Evolutionary conservation across 2,329 filamentous ascomycete genomes (phyloP).

Genomic region (Passalora sequoiae): DNA sequence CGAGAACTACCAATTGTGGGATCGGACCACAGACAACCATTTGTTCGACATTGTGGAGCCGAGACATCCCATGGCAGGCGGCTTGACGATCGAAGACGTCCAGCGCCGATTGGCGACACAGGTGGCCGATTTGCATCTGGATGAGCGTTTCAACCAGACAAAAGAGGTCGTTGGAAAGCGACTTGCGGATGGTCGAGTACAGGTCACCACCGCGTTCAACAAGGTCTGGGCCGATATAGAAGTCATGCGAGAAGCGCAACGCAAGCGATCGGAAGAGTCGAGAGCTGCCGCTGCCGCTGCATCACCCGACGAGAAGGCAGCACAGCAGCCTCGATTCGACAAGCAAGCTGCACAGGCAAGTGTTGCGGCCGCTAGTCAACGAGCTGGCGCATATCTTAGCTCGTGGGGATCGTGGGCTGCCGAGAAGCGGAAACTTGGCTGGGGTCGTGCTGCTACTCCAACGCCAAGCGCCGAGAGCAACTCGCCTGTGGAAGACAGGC

Average conservation of each 20-base stretch:
- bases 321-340: slow-evolving; percentile 38
- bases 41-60: slow-evolving; percentile 94
- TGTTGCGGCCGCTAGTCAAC: slow-evolving; percentile 49
- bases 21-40: slow-evolving; percentile 66
- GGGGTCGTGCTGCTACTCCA: slow-evolving; percentile 2
- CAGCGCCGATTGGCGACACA: slow-evolving; percentile 85
- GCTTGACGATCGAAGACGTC: slow-evolving; percentile 88
- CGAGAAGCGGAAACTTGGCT: slow-evolving; percentile 61
- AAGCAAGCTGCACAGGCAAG: slow-evolving; percentile 52
- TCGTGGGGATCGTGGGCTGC: slow-evolving; percentile 63
- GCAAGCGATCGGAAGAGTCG: slow-evolving; percentile 56
- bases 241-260: slow-evolving; percentile 66
- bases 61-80: slow-evolving; percentile 86
- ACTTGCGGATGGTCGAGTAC: slow-evolving; percentile 79
- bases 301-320: slow-evolving; percentile 13
- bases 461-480: not conserved
- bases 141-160: slow-evolving; percentile 79
- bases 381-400: slow-evolving; percentile 58
- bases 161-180: slow-evolving; percentile 84
- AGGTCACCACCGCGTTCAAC: slow-evolving; percentile 80
- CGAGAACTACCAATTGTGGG: slow-evolving; percentile 87
- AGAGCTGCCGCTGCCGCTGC: slow-evolving; percentile 35
- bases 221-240: slow-evolving; percentile 90
- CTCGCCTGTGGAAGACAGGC: slow-evolving; percentile 5
- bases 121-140: slow-evolving; percentile 86